Evolutionary conservation across 768 basidiomycete genomes (phyloP), one percentile per base, ranked within the genome.

Genomic region (Tulasnella sp.): DNA sequence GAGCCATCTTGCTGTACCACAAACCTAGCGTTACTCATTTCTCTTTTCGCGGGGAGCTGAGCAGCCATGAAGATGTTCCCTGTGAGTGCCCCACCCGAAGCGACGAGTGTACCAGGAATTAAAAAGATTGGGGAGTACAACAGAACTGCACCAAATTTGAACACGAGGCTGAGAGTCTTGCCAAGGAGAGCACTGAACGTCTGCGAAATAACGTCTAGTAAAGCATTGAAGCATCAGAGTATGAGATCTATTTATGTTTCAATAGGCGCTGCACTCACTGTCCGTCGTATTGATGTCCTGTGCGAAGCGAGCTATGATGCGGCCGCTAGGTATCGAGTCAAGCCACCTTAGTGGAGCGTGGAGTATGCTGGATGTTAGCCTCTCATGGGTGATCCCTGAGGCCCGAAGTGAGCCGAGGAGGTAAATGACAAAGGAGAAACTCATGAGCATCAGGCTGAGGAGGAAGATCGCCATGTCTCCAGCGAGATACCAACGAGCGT

Each of bases 391-490:
- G 5, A 61, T 67, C 57, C 74, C 71, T 2, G 81, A 81, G 1
- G 83, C 83, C 56, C 79, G 71, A 51, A 81, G 64, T 1, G 72
- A 64, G 2, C 80, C 82, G 38, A 69, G 69, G n/a, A 77, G 69
- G 65, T 75, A 83, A 7, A 76, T 53, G n/a, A 72, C 60, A 25
- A 67, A 72, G 1, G 68, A 73, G 7, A 64, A 15, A 2, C 67
- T 61, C 67, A 74, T 80, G 7, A 70, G 22, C 0, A 68, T 25
- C 21, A 72, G 43, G 1, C 66, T 66, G 29, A 62, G 38, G 0
- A 75, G 45, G 22, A 79, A 61, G 15, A 79, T 64, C 1, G 70
- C 38, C 59, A 70, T 67, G 65, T 77, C 80, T 17, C 71, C 64
- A n/a, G 65, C 64, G 5, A 83, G 68, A 67, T 82, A 82, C 55